Evolutionary conservation across 2,329 filamentous ascomycete genomes (phyloP).

Genomic region (Beauveria pseudobassiana): DNA sequence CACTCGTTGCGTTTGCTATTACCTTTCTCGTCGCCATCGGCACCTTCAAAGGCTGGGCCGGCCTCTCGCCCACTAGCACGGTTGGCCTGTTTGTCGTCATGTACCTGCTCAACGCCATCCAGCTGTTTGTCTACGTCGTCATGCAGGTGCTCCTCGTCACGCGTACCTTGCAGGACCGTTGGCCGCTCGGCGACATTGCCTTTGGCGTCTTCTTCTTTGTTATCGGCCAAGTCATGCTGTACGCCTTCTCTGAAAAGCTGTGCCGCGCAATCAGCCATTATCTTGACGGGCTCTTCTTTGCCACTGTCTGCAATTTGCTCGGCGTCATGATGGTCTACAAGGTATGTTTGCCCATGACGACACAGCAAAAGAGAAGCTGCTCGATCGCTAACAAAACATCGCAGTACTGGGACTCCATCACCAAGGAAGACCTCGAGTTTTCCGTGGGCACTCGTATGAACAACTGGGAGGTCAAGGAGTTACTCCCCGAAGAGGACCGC

Average conservation of each 20-base stretch:
- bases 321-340: conserved; percentile 99
- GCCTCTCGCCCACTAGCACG: conserved; percentile 77
- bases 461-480: conserved; percentile 97
- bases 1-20: conserved; percentile 74
- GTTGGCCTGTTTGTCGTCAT: conserved; percentile 84
- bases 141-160: conserved; percentile 85
- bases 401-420: conserved; percentile 99
- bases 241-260: conserved; percentile 79
- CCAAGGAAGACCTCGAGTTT: conserved; percentile 95
- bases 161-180: conserved; percentile 87
- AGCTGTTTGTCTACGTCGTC: conserved; percentile 74
- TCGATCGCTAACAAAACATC: neutral
- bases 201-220: conserved; percentile 92
- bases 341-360: conserved; percentile 36
- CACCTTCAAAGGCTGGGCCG: conserved; percentile 89
- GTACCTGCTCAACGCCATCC: conserved; percentile 84
- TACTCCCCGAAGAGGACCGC: conserved; percentile 73
- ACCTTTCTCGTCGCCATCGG: conserved; percentile 81
- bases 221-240: conserved; percentile 84
- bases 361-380: neutral
- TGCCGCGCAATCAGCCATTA: conserved; percentile 85
- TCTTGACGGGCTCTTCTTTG: conserved; percentile 88
- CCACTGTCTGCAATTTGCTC: conserved; percentile 85
- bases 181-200: conserved; percentile 85
- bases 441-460: conserved; percentile 91